These are phyloP conservation scores for Ilyonectria sp. DNA, from an alignment of 2,329 filamentous ascomycete genomes.

Conservation along the genomic window DNA sequence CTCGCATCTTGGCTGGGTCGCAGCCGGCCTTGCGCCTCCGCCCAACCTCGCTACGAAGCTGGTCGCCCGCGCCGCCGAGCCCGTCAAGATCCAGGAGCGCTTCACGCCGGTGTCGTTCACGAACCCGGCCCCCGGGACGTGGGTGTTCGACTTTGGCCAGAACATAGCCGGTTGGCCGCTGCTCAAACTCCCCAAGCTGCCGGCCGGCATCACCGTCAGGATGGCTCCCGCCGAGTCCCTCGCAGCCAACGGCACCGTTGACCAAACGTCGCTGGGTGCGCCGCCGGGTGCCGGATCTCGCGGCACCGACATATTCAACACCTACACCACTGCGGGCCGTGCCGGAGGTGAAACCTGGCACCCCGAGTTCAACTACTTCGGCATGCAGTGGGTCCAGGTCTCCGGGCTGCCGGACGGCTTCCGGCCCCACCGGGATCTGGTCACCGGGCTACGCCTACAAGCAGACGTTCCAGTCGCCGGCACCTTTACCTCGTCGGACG, in stretches of 20 bases:
- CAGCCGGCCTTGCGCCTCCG: neutral
- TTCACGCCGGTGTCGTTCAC: neutral
- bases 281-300: neutral
- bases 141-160: neutral
- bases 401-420: neutral
- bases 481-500: neutral
- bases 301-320: neutral
- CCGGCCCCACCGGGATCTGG: neutral
- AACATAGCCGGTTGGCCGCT: neutral
- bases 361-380: neutral
- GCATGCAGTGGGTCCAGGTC: neutral
- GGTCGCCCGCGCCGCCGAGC: neutral
- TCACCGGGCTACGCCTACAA: neutral
- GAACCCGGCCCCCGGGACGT: neutral
- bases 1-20: neutral
- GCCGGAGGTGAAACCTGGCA: neutral
- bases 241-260: neutral
- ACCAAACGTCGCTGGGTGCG: neutral
- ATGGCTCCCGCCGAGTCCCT: neutral
- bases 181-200: neutral
- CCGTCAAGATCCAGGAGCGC: neutral
- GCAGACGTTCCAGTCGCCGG: neutral
- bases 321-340: neutral
- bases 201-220: neutral
- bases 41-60: neutral